Evolutionary conservation across 1,284 basidiomycete species (phyloP), one percentile per base, ranked within the genome.

Genomic region (Inonotus obliquus): DNA sequence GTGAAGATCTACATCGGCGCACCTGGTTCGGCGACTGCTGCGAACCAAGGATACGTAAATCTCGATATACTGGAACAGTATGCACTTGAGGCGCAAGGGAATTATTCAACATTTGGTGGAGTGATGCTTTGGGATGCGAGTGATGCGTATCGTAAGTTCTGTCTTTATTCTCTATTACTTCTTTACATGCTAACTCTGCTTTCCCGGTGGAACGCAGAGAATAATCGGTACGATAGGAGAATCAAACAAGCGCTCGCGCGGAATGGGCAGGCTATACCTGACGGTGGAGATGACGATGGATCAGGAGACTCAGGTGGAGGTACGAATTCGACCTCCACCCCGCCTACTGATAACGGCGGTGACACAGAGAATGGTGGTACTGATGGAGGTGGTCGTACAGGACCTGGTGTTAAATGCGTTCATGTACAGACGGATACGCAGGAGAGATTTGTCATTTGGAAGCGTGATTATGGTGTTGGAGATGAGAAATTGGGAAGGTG

Each of bases 1-100:
- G 66, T 69, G 21, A 69, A 69, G 63, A 60, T 69, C 19, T 69
- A 63, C 63, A 64, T 69, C 29, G 69, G 69, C 38, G 69, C 67
- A n/a, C 67, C 69, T 21, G 69, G 63, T 3, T 66, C 65, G 1
- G 56, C 60, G 2, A 65, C 63, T 5, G 66, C 67, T n/a, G 68
- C 69, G 13, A 63, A 64, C 3, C 57, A 63, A 13, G 69, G 69
- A 4, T 68, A 65, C 57, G 66, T 66, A 23, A 35, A 51, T 19
- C 54, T 62, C n/a, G 59, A 32, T 21, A 49, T 48, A 19, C 56
- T 70, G 19, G 54, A 62, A 25, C 19, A 59, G 37, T 65, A 65
- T 45, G 59, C 63, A 14, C 49, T 63, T 27, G 60, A 51, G n/a
- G 61, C 57, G 27, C 65, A 64, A 27, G 61, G 48, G 29, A 61